Evolutionary conservation across 352 stramenopile species (phyloP).

Genomic region (Pythium oligandrum): DNA sequence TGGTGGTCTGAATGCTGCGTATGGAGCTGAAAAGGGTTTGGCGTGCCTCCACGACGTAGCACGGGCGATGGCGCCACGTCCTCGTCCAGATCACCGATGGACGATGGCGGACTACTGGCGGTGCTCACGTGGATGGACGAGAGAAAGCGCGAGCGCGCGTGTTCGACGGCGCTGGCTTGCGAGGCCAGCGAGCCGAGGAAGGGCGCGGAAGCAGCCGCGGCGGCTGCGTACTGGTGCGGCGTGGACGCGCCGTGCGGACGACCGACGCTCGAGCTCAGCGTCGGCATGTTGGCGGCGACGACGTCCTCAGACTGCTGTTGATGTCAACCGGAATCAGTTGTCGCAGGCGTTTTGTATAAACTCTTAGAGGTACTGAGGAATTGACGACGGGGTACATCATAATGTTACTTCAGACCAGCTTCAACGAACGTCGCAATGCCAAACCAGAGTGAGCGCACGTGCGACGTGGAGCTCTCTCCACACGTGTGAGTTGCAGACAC

Average conservation of each 20-base stretch:
- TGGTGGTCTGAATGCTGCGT: neutral
- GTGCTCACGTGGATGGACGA: slow-evolving; percentile 21
- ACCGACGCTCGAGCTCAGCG: slow-evolving; percentile 3
- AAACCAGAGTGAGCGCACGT: no score
- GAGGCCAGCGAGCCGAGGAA: slow-evolving; percentile 37
- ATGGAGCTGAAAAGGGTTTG: slow-evolving; percentile 1
- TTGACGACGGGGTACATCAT: no score
- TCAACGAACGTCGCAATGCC: no score
- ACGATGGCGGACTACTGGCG: neutral
- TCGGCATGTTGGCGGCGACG: slow-evolving; percentile 10
- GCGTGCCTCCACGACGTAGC: slow-evolving; percentile 10
- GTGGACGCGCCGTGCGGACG: slow-evolving; percentile 3
- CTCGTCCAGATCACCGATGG: slow-evolving; percentile 34
- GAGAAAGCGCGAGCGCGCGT: slow-evolving; percentile 36
- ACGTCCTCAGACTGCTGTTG: neutral
- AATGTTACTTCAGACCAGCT: no score
- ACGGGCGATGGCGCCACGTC: slow-evolving; percentile 21
- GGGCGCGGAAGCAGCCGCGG: slow-evolving; percentile 2
- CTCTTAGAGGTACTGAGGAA: no score
- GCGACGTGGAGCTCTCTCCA: no score
- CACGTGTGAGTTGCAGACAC: no score
- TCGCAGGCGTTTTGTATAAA: neutral
- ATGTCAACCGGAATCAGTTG: slow-evolving; percentile 2
- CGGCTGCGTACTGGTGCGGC: slow-evolving; percentile 1
- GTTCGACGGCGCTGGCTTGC: slow-evolving; percentile 39